Conservation (phyloP, 371 early-diverging fungal species). For the Rhizopus sp. region DNA sequence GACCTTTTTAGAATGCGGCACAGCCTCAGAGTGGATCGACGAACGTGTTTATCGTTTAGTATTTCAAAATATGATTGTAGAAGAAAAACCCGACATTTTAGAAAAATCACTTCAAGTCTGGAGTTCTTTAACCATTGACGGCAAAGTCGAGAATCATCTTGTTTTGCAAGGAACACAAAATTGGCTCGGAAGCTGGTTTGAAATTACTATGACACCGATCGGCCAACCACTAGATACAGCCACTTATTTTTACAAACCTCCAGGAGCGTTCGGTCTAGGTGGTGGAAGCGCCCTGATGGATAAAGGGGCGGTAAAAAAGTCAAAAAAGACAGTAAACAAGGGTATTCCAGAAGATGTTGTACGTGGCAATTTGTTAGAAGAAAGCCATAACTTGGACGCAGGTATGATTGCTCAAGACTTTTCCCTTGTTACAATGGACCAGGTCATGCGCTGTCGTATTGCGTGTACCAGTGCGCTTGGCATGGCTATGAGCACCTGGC, state of each 20-base stretch:
- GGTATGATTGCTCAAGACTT: constrained; percentile 93
- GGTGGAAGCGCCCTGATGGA: constrained; percentile 19
- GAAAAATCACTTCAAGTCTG: constrained; percentile 72
- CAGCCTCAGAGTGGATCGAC: constrained; percentile 75
- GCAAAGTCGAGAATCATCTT: constrained; percentile 34
- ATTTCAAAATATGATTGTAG: constrained; percentile 91
- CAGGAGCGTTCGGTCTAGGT: constrained; percentile 50
- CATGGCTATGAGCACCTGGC: constrained; percentile 68
- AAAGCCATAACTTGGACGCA: constrained; percentile 77
- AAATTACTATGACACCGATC: constrained; percentile 71
- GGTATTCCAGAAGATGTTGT: constrained; percentile 15
- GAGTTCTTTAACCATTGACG: constrained; percentile 55
- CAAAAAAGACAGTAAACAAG: constrained; percentile 22
- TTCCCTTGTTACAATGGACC: constrained; percentile 73
- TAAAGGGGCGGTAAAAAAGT: constrained; percentile 22
- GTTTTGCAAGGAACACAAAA: constrained; percentile 45
- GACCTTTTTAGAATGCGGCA: constrained; percentile 74
- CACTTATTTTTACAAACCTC: constrained; percentile 63
- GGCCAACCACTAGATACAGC: constrained; percentile 76
- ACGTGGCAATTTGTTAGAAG: constrained; percentile 11
- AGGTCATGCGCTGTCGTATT: constrained; percentile 82
- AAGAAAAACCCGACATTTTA: constrained; percentile 74
- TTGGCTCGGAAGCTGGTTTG: constrained; percentile 59
- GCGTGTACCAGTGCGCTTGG: constrained; percentile 83
- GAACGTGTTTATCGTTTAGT: constrained; percentile 74